These are phyloP conservation scores for Vaccinium macrocarpon DNA, from an alignment of 148 eudicot genomes.

Conservation along the genomic window DNA sequence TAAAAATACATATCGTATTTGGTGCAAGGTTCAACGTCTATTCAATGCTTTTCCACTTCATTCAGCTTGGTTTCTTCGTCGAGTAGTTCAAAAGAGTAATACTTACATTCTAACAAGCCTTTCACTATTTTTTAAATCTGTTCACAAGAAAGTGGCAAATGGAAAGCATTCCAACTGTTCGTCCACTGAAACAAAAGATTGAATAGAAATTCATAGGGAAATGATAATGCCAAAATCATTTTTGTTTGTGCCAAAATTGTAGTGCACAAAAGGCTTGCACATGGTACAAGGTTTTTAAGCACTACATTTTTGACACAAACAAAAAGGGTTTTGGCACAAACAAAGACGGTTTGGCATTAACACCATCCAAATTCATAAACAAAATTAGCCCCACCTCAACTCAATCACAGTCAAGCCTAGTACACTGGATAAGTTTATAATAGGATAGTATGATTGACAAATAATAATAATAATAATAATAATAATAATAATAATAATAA, in stretches of 20 bases:
- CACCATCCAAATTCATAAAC: too few relatives aligned
- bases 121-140: not conserved
- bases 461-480: too few relatives aligned
- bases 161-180: conserved; percentile 6
- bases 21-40: not conserved
- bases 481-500: too few relatives aligned
- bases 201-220: too few relatives aligned
- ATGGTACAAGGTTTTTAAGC: too few relatives aligned
- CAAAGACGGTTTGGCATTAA: too few relatives aligned
- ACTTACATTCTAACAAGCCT: not conserved
- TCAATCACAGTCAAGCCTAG: not conserved
- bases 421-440: not conserved
- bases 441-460: not conserved
- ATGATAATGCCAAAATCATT: too few relatives aligned
- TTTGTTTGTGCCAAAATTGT: too few relatives aligned
- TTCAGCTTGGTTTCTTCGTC: not conserved
- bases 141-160: not conserved
- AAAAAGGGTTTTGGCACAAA: too few relatives aligned
- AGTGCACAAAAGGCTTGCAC: too few relatives aligned
- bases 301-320: too few relatives aligned
- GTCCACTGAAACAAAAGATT: not conserved
- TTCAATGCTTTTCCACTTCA: not conserved
- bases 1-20: not conserved
- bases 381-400: not conserved
- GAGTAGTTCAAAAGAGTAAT: not conserved